phyloP scores from a whole-genome alignment of 1,284 basidiomycete species.

The Limonomyces culmigenus region DNA sequence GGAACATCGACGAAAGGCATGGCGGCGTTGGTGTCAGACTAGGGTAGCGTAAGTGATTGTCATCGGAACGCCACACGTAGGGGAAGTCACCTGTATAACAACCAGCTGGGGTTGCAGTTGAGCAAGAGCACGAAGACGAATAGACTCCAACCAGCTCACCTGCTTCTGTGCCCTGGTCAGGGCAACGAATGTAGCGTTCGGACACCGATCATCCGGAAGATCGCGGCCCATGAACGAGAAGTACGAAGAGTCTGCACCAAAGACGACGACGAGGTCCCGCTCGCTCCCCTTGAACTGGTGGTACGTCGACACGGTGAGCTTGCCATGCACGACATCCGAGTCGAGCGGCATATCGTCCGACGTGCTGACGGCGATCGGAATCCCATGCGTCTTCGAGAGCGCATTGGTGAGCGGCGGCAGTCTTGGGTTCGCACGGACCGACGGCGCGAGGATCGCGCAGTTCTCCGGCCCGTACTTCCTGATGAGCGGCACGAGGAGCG shows the following conservation, averaged over 20 bases:
- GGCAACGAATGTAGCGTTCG: not conserved
- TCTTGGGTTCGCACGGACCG: not conserved
- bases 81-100: too few species aligned
- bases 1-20: not conserved
- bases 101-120: too few species aligned
- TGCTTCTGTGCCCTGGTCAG: not conserved
- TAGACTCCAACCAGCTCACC: not conserved
- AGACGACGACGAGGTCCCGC: not conserved
- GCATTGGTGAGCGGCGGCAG: not conserved
- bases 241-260: not conserved
- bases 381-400: not conserved
- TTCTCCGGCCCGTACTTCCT: not conserved
- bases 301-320: not conserved
- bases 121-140: too few species aligned
- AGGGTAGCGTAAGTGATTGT: too few species aligned
- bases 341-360: not conserved
- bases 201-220: not conserved
- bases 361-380: not conserved
- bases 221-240: not conserved
- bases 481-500: not conserved
- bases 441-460: not conserved
- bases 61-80: too few species aligned
- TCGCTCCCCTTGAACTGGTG: constrained; percentile 1
- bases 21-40: too few species aligned
- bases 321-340: not conserved